phyloP scores from a whole-genome alignment of 2,329 filamentous ascomycete genomes.

The Tympanopsis confertula region DNA sequence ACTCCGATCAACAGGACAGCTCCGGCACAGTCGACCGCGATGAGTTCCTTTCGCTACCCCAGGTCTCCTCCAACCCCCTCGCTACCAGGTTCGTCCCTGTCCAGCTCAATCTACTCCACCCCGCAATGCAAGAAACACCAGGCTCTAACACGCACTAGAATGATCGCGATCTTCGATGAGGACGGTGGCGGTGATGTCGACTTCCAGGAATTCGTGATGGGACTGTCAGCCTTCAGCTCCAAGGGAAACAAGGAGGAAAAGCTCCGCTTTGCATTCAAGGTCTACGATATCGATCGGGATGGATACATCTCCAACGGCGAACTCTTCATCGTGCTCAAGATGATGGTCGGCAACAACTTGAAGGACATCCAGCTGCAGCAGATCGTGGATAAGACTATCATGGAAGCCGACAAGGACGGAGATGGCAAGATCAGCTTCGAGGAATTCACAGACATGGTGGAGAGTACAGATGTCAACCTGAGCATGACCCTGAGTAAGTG shows the following conservation, averaged over 20 bases:
- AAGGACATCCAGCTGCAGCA: conserved; percentile 98
- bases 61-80: conserved; percentile 94
- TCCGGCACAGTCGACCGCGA: conserved; percentile 97
- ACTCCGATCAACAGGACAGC: conserved; percentile 63
- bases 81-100: conserved; percentile 63
- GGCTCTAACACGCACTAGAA: conserved; percentile 35
- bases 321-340: conserved; percentile 98
- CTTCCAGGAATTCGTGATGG: conserved; percentile 96
- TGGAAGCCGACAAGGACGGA: conserved; percentile 92
- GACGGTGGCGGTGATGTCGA: conserved; percentile 96
- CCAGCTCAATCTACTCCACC: neutral
- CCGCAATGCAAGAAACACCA: neutral
- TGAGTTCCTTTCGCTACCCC: conserved; percentile 91
- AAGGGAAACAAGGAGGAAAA: conserved; percentile 99
- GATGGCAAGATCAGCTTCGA: conserved; percentile 99
- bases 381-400: conserved; percentile 99
- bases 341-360: conserved; percentile 99
- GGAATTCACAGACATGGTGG: conserved; percentile 98
- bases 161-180: conserved; percentile 99
- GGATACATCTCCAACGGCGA: conserved; percentile 98
- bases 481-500: conserved; percentile 60
- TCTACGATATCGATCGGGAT: conserved; percentile 98
- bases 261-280: conserved; percentile 93
- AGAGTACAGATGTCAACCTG: conserved; percentile 75
- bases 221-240: conserved; percentile 86